Evolutionary conservation across 2,329 filamentous ascomycete genomes (phyloP), one percentile per base, ranked within the genome.

Genomic region (Pyrenochaeta sp.): DNA sequence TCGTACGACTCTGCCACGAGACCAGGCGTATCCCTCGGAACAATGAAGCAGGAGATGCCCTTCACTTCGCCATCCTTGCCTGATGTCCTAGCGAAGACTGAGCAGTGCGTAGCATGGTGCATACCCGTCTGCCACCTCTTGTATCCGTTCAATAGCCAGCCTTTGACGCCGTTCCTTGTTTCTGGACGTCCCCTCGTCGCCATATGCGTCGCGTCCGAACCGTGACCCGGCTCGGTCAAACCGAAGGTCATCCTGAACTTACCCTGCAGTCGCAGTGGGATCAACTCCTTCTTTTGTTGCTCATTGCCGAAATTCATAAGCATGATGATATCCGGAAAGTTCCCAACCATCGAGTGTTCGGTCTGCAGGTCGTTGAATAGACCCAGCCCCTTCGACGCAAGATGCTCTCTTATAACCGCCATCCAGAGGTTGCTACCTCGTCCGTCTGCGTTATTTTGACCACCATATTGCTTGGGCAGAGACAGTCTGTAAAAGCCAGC

Each of bases 101-200:
- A 82, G 67, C 85, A 85, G 72, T 89, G 86, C 2, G 86, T 88
- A 22, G 85, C 86, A 56, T 78, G 77, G 66, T 89, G 86, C 74
- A 87, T 86, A 2, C 86, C 86, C 1, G 85, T 88, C 78, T 89
- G 87, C 87, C 87, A 90, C 74, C 85, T 87, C 77, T 90, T 89
- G 47, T 77, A 79, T 2, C 86, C 87, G 46, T 83, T 84, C 65
- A 89, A 82, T 64, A 83, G 47, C 77, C 81, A 88, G 6, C 82
- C 82, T 1, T 78, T 69, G 4, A 77, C 75, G 0, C 82, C 83
- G 47, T 81, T 77, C 3, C 76, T 77, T 12, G 66, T 79, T 64
- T 81, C 79, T 25, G 77, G 79, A 32, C 64, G 74, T 1, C 84
- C 87, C 27, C 72, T 77, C 0, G 86, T 89, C 24, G 80, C 82